These are phyloP conservation scores for Hymenochaete sp. DNA, from an alignment of 1,284 basidiomycete species.

Conservation along the genomic window DNA sequence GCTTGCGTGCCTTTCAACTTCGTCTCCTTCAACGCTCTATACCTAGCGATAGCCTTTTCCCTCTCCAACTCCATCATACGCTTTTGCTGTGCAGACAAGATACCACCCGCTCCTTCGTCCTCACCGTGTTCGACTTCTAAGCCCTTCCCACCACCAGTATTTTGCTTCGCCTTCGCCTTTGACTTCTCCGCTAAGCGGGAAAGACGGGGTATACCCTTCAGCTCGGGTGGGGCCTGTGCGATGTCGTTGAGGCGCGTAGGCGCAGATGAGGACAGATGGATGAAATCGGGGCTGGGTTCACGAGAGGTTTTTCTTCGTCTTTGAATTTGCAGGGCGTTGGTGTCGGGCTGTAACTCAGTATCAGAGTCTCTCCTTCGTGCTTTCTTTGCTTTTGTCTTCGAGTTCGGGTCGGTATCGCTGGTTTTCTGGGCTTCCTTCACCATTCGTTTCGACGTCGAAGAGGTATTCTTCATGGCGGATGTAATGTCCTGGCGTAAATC, in stretches of 20 bases:
- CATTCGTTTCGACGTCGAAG: conserved; percentile 31
- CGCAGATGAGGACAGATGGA: conserved; percentile 40
- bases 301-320: conserved; percentile 24
- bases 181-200: conserved; percentile 8
- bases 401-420: conserved; percentile 9
- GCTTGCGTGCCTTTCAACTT: conserved; percentile 7
- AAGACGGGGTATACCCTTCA: conserved; percentile 35
- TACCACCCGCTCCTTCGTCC: conserved; percentile 30
- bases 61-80: conserved; percentile 68
- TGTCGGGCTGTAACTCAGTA: conserved; percentile 18
- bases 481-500: conserved; percentile 56
- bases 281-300: conserved; percentile 47
- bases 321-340: conserved; percentile 15
- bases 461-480: conserved; percentile 50
- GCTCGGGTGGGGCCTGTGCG: conserved; percentile 52
- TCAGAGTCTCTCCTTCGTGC: conserved; percentile 15
- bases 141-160: conserved; percentile 12
- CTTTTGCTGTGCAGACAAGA: conserved; percentile 67
- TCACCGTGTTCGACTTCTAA: conserved; percentile 14
- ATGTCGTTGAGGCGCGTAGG: conserved; percentile 64
- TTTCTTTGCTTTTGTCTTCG: conserved; percentile 16
- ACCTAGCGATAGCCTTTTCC: conserved; percentile 54
- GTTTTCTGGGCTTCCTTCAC: conserved; percentile 19
- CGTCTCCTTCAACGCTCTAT: conserved; percentile 52
- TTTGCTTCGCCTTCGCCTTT: conserved; percentile 24